A percentile compares a stretch with the other conserved stretches of the same genome.
Conservation (phyloP, 805 yeast genomes). For the Starmerella apicola region DNA sequence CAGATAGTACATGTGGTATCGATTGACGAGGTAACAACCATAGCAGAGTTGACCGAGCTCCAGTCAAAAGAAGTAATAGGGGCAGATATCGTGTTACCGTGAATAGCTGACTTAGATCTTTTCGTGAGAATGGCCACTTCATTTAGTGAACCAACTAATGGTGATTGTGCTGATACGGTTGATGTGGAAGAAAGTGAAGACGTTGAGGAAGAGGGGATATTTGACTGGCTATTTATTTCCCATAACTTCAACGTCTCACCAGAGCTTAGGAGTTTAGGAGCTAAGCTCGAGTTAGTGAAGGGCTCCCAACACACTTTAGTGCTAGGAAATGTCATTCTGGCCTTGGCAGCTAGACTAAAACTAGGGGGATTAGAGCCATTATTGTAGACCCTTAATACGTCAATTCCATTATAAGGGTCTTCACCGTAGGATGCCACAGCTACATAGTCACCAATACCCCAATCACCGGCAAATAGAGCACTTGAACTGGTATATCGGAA, state of each 20-base stretch:
- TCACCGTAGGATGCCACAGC: slow-evolving; percentile 74
- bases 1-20: slow-evolving; percentile 97
- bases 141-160: slow-evolving; percentile 27
- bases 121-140: slow-evolving; percentile 34
- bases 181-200: too few relatives aligned
- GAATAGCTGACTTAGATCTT: slow-evolving; percentile 33
- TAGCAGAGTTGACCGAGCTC: slow-evolving; percentile 58
- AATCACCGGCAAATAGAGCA: slow-evolving; percentile 42
- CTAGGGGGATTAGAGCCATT: neutral
- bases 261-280: slow-evolving; percentile 45
- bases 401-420: slow-evolving; percentile 53
- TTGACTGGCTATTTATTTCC: slow-evolving; percentile 22
- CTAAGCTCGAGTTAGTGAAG: slow-evolving; percentile 24
- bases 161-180: too few relatives aligned
- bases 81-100: slow-evolving; percentile 34
- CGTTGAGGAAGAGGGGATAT: too few relatives aligned
- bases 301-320: slow-evolving; percentile 70
- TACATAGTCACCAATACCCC: slow-evolving; percentile 39
- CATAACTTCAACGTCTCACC: slow-evolving; percentile 62
- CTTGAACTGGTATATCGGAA: slow-evolving; percentile 31
- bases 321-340: slow-evolving; percentile 50
- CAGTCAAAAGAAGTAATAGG: slow-evolving; percentile 93
- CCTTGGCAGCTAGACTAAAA: slow-evolving; percentile 34
- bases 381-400: slow-evolving; percentile 19
- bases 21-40: slow-evolving; percentile 71